Evolutionary conservation across 73 alveolate species (phyloP).

Genomic region (Uronychia setigera): DNA sequence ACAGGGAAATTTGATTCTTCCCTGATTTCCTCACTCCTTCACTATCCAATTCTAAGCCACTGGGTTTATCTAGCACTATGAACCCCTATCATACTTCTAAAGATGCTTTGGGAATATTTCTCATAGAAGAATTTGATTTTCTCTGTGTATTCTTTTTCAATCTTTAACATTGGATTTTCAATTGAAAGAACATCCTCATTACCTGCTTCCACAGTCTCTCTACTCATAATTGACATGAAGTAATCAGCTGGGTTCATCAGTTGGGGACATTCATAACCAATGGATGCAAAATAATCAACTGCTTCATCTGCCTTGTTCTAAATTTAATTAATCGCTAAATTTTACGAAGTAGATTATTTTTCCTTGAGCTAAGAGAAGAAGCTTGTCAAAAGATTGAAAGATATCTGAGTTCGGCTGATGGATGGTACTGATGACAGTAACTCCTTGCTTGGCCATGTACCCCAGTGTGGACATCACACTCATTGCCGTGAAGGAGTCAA

Average conservation of each 20-base stretch:
- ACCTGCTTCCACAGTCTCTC: slow-evolving; percentile 31
- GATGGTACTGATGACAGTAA: slow-evolving; percentile 79
- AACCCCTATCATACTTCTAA: slow-evolving; percentile 6
- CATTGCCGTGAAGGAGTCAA: slow-evolving; percentile 60
- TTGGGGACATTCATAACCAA: slow-evolving; percentile 76
- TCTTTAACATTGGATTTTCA: background rate
- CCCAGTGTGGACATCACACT: slow-evolving; percentile 46
- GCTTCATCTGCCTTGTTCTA: slow-evolving; percentile 68
- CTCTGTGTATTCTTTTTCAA: slow-evolving; percentile 14
- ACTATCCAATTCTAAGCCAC: background rate
- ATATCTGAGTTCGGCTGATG: slow-evolving; percentile 92
- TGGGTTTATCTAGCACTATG: background rate
- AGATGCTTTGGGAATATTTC: slow-evolving; percentile 5
- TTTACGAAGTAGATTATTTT: slow-evolving; percentile 64
- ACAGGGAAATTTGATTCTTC: slow-evolving; percentile 8
- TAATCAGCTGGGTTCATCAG: slow-evolving; percentile 85
- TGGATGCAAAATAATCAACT: slow-evolving; percentile 61
- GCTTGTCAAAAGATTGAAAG: slow-evolving; percentile 75
- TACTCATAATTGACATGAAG: slow-evolving; percentile 63
- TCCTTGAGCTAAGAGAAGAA: slow-evolving; percentile 82
- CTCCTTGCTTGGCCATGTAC: slow-evolving; percentile 65
- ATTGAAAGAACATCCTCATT: background rate
- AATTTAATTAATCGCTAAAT: background rate
- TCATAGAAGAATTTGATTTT: slow-evolving; percentile 14
- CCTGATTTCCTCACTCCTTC: background rate